Evolutionary conservation across 768 basidiomycete species (phyloP), one percentile per base, ranked within the genome.

Genomic region (Naganishia onofrii): DNA sequence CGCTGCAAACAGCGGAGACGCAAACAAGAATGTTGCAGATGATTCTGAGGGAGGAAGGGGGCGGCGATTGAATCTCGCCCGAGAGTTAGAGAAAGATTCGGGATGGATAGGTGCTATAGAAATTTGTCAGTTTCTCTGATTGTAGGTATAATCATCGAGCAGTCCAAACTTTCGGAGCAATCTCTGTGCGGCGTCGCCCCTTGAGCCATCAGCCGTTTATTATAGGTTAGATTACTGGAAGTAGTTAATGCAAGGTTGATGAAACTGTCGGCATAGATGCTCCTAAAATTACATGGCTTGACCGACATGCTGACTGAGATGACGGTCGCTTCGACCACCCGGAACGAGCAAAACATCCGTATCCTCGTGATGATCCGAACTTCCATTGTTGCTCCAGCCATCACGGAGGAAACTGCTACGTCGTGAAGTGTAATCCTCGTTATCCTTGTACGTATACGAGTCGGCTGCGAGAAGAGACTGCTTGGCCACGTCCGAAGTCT

Each of bases 391-490:
- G 56, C 56, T 58, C 68, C 55, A 60, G 5, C 38, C 44, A 38
- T 69, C 68, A 12, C 56, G 55, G 9, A 69, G 21, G 51, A 55
- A 57, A 46, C 38, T 58, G 55, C 56, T 57, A 3, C 68, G 55
- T 15, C 68, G 68, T 28, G 55, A 57, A 48, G 31, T 54, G 51
- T 19, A 26, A 54, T 29, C 46, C 36, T 56, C 52, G n/a, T 56
- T 53, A 26, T 56, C 52, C 32, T 36, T 68, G 51, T 68, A 55
- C 21, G 36, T 56, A 19, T 55, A 44, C 12, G 53, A 26, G n/a
- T 76, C 75, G 67, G 74, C 73, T 12, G 60, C 67, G 31, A 72
- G 70, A 13, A 78, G 64, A 0, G 74, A 76, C 36, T 70, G 73
- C 52, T 73, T 69, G 9, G 74, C 77, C 5, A 58, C 44, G 48